These are phyloP conservation scores for Kodamaea suecica DNA, from an alignment of 1,139 yeast species.

Conservation along the genomic window DNA sequence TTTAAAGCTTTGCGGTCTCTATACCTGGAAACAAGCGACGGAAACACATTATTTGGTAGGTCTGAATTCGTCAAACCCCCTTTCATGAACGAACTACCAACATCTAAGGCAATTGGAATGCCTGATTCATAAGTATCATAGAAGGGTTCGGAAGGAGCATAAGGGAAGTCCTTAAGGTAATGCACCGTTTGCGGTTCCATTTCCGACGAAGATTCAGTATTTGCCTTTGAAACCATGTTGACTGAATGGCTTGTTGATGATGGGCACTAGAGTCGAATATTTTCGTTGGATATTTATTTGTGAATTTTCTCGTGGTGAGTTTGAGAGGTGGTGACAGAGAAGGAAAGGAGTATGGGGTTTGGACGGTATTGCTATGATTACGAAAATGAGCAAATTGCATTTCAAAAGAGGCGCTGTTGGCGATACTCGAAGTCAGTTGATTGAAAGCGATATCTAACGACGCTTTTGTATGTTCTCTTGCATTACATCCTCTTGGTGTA, in stretches of 20 bases:
- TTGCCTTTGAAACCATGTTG: conserved; percentile 18
- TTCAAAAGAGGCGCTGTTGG: too few relatives aligned
- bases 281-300: too few relatives aligned
- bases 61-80: conserved; percentile 61
- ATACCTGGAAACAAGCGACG: conserved; percentile 67
- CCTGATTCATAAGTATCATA: conserved; percentile 49
- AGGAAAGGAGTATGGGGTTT: too few relatives aligned
- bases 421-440: too few relatives aligned
- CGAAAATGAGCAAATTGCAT: too few relatives aligned
- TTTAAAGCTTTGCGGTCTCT: conserved; percentile 71
- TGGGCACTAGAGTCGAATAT: too few relatives aligned
- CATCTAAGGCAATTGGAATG: conserved; percentile 76
- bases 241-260: conserved; percentile 1
- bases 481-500: too few relatives aligned
- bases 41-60: conserved; percentile 64
- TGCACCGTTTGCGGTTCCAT: conserved; percentile 52
- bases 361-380: too few relatives aligned
- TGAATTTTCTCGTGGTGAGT: too few relatives aligned
- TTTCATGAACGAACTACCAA: conserved; percentile 70
- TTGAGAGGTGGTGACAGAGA: too few relatives aligned
- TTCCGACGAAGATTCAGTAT: conserved; percentile 21
- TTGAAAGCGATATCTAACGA: too few relatives aligned
- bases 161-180: conserved; percentile 45
- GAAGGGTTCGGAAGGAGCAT: conserved; percentile 47
- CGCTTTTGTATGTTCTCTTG: too few relatives aligned